A percentile compares a stretch with the other conserved stretches of the same genome.
Evolutionary conservation across 208 protist species (phyloP).

Genomic region (Naegleria lovaniensis): DNA sequence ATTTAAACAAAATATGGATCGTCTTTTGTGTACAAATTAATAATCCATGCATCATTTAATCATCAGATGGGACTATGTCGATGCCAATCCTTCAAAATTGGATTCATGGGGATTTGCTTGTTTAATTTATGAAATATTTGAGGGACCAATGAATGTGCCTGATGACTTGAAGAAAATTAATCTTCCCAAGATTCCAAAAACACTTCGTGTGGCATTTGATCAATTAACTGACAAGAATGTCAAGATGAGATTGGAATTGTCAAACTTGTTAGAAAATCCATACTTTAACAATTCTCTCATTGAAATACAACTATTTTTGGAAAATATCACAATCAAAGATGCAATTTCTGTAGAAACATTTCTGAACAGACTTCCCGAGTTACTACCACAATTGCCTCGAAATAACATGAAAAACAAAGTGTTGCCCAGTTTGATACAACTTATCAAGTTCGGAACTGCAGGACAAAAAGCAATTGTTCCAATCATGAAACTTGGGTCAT

Average conservation of each 20-base stretch:
- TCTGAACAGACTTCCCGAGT: constrained; percentile 50
- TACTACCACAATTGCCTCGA: constrained; percentile 54
- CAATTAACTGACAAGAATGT: background rate
- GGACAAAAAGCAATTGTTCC: constrained; percentile 52
- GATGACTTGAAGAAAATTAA: background rate
- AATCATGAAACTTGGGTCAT: constrained; percentile 54
- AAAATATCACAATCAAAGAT: constrained; percentile 63
- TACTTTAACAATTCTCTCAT: background rate
- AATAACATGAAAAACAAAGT: constrained; percentile 55
- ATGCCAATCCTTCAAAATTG: constrained; percentile 7
- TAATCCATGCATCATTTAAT: too few relatives aligned
- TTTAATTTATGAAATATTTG: constrained; percentile 59
- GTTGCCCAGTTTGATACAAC: constrained; percentile 53
- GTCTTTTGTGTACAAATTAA: too few relatives aligned
- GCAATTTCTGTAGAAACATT: constrained; percentile 52
- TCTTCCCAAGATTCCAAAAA: background rate
- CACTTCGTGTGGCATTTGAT: background rate
- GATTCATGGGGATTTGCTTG: constrained; percentile 69
- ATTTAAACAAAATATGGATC: too few relatives aligned
- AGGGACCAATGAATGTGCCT: constrained; percentile 33
- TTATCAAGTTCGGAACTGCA: constrained; percentile 50
- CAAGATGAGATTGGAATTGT: background rate
- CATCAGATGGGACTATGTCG: constrained; percentile 17
- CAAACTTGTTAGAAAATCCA: background rate
- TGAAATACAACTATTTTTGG: constrained; percentile 35